These are phyloP conservation scores for Tetragonia tetragonoides DNA, from an alignment of 148 eudicot genomes.

Conservation along the genomic window DNA sequence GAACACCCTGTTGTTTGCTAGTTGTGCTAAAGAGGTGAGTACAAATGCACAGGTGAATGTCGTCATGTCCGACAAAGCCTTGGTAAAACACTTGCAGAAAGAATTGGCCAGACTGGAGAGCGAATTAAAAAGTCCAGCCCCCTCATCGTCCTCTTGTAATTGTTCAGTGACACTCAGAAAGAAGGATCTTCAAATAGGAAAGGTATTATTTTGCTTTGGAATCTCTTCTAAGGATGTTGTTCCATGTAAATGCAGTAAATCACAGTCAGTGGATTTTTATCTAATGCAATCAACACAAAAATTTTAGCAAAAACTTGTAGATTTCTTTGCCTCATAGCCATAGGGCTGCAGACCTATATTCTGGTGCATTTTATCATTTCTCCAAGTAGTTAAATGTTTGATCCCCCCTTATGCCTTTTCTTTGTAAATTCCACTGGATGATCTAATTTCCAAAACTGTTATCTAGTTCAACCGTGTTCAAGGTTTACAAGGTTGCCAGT, in stretches of 20 bases:
- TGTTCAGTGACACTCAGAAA: slow-evolving; percentile 61
- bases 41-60: slow-evolving; percentile 97
- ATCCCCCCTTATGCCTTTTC: background rate
- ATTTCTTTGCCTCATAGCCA: too few relatives aligned
- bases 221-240: background rate
- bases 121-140: slow-evolving; percentile 74
- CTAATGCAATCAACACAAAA: too few relatives aligned
- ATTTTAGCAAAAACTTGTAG: too few relatives aligned
- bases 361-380: background rate
- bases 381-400: background rate
- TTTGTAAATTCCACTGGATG: background rate
- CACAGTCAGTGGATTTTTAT: background rate
- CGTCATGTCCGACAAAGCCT: slow-evolving; percentile 95
- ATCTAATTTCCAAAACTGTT: background rate
- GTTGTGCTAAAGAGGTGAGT: slow-evolving; percentile 89
- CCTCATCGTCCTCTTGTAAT: slow-evolving; percentile 60
- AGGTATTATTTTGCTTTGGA: slow-evolving; percentile 39
- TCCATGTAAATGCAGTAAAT: background rate
- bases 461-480: background rate
- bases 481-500: background rate
- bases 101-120: slow-evolving; percentile 87
- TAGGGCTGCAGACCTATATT: background rate
- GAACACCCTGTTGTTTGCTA: slow-evolving; percentile 88
- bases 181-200: slow-evolving; percentile 86
- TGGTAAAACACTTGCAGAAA: slow-evolving; percentile 91